A percentile compares a stretch with the other conserved stretches of the same genome.
These are phyloP conservation scores for Dothiorella sarmentorum DNA, from an alignment of 2,329 filamentous ascomycete species.

Conservation along the genomic window DNA sequence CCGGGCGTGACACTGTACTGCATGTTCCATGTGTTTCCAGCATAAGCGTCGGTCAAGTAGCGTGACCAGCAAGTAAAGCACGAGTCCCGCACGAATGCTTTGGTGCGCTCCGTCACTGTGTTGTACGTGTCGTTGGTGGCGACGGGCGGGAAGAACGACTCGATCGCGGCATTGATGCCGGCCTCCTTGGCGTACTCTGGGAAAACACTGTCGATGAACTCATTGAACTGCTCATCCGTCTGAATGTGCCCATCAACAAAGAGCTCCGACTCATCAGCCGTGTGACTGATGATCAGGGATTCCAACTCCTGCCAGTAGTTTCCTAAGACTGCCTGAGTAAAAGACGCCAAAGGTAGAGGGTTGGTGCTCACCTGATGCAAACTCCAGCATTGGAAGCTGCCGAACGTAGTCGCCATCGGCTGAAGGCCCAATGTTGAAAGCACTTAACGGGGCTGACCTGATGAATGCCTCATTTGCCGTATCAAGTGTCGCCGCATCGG, in stretches of 20 bases:
- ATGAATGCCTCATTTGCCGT: conserved; percentile 26
- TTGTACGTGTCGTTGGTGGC: conserved; percentile 11
- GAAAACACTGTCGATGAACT: conserved; percentile 5
- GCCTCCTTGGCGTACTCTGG: neutral
- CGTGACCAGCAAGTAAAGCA: conserved; percentile 14
- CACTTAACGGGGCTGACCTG: conserved; percentile 22
- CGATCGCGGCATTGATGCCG: conserved; percentile 13
- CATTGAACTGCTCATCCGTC: conserved; percentile 12
- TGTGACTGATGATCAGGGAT: conserved; percentile 33
- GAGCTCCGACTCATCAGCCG: conserved; percentile 4
- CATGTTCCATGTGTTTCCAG: conserved; percentile 14
- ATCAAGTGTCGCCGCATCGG: conserved; percentile 26
- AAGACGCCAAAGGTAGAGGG: neutral
- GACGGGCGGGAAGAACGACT: neutral
- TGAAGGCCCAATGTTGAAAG: conserved; percentile 33
- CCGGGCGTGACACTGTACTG: conserved; percentile 15
- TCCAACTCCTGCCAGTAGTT: conserved; percentile 36
- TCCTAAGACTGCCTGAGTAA: conserved; percentile 20
- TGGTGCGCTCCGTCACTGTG: neutral
- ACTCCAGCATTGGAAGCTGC: conserved; percentile 9
- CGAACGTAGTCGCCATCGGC: conserved; percentile 34
- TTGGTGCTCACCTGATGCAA: neutral
- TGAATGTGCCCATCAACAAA: conserved; percentile 16
- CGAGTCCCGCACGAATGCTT: conserved; percentile 12
- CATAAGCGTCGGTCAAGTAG: conserved; percentile 9